phyloP scores from a whole-genome alignment of 306 rosid species.

The Gastrolobium bilobum region DNA sequence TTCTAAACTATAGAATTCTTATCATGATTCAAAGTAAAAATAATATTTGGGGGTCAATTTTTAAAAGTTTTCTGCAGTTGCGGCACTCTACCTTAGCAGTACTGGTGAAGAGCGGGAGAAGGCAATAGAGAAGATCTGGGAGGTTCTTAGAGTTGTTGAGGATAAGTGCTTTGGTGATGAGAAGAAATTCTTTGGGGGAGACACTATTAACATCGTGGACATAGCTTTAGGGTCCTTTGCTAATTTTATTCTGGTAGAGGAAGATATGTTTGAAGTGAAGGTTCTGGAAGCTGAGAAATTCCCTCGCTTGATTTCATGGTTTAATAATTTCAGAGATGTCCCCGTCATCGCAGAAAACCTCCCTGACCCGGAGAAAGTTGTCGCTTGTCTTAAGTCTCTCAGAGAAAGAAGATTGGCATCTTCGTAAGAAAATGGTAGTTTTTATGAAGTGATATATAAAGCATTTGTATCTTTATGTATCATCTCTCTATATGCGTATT shows the following conservation, averaged over 20 bases:
- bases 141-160: slow-evolving; percentile 41
- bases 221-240: slow-evolving; percentile 40
- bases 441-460: not conserved
- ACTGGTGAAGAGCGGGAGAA: slow-evolving; percentile 35
- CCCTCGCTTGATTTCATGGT: slow-evolving; percentile 61
- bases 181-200: slow-evolving; percentile 50
- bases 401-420: not conserved
- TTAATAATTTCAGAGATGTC: slow-evolving; percentile 51
- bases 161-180: slow-evolving; percentile 30
- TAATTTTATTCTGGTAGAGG: not conserved
- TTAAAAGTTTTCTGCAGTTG: not conserved
- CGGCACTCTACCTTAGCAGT: not conserved
- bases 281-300: slow-evolving; percentile 42
- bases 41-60: not conserved
- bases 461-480: not conserved
- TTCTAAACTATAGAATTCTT: too few species aligned
- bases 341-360: slow-evolving; percentile 59
- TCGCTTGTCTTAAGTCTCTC: not conserved
- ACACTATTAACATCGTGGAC: slow-evolving; percentile 50
- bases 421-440: not conserved
- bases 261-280: slow-evolving; percentile 33
- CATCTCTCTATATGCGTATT: too few species aligned
- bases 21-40: not conserved
- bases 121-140: slow-evolving; percentile 15
- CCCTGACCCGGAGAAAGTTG: slow-evolving; percentile 43